Evolutionary conservation across 345 rosid species (phyloP), one percentile per base, ranked within the genome.

Genomic region (Eucalyptus curtisii): DNA sequence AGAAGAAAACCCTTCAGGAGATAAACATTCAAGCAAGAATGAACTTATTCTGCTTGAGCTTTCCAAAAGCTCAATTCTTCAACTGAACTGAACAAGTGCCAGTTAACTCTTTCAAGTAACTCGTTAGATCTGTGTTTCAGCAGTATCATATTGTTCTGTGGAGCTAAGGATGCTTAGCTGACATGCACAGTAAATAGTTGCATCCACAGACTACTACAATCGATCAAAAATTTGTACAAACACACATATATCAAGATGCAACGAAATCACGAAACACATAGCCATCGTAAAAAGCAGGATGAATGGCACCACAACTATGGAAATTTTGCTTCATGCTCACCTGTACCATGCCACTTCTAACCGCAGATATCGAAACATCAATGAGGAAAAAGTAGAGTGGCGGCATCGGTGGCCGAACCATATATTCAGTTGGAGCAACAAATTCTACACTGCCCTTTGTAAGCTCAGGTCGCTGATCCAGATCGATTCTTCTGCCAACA

Each of bases 341-440:
- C 99, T 97, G 98, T 90, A 98, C 91, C 99, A 97, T 97, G 86
- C 99, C 99, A 93, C 98, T 98, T 91, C 95, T 95, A 90, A 92
- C 91, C n/a, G 99, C 98, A 81, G 98, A 96, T 90, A 96, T 86
- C 4, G 99, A 98, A 89, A 98, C 99, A 88, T 98, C 99, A 87
- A 98, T 96, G 88, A 98, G 98, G 90, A 98, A 98, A 92, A 98
- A 98, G 91, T 96, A 98, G 55, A 95, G 90, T 33, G 99, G 99
- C 13, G 99, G 98, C 99, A 97, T 97, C 87, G 99, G 99, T 79
- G 99, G 99, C 93, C 99, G 99, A 93, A 98, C 99, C 99, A 98
- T 98, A 92, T 97, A 98, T 90, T 98, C 99, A 22, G 99, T 95
- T 87, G 99, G 98, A 92, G 99, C 99, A 90, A 98, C 95, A 92